Percentiles rank a stretch among this genome's conserved stretches.
Evolutionary conservation across 192 early-diverging fungal genomes (phyloP).

Genomic region (Podila epigama): DNA sequence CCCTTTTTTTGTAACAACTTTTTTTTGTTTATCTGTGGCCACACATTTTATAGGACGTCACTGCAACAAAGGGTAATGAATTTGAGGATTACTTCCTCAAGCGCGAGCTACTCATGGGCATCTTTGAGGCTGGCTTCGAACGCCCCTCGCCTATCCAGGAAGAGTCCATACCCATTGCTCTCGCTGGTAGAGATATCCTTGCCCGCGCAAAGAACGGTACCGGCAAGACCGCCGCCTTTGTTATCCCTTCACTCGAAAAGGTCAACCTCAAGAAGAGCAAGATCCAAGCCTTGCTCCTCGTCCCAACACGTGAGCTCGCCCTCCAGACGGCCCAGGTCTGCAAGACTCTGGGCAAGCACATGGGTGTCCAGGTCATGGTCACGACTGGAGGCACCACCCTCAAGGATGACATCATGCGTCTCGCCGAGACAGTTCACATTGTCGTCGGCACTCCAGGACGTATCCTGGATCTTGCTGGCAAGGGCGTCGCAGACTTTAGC

Average conservation of each 20-base stretch:
- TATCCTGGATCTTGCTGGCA: slow-evolving; percentile 77
- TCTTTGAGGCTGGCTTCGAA: slow-evolving; percentile 98
- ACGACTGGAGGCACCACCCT: slow-evolving; percentile 89
- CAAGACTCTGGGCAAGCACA: slow-evolving; percentile 20
- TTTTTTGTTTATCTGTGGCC: neutral
- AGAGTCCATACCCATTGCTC: slow-evolving; percentile 95
- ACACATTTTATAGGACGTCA: slow-evolving; percentile 19
- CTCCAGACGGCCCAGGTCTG: slow-evolving; percentile 21
- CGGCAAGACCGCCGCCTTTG: slow-evolving; percentile 94
- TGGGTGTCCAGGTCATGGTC: slow-evolving; percentile 43
- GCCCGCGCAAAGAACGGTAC: slow-evolving; percentile 96
- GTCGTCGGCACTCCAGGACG: slow-evolving; percentile 82
- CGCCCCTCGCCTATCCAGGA: slow-evolving; percentile 97
- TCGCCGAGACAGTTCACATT: slow-evolving; percentile 72
- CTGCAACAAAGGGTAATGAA: slow-evolving; percentile 93
- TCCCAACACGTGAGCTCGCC: slow-evolving; percentile 29
- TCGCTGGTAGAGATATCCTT: slow-evolving; percentile 93
- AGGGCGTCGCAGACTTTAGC: slow-evolving; percentile 69
- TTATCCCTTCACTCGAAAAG: slow-evolving; percentile 93
- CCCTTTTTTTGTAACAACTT: too few species aligned
- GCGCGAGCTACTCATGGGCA: slow-evolving; percentile 95
- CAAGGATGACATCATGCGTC: slow-evolving; percentile 77
- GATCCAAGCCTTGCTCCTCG: slow-evolving; percentile 53
- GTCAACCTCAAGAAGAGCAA: slow-evolving; percentile 82
- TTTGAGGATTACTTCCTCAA: slow-evolving; percentile 98